Evolutionary conservation across 306 rosid species (phyloP), one percentile per base, ranked within the genome.

Genomic region (Luffa aegyptiaca): DNA sequence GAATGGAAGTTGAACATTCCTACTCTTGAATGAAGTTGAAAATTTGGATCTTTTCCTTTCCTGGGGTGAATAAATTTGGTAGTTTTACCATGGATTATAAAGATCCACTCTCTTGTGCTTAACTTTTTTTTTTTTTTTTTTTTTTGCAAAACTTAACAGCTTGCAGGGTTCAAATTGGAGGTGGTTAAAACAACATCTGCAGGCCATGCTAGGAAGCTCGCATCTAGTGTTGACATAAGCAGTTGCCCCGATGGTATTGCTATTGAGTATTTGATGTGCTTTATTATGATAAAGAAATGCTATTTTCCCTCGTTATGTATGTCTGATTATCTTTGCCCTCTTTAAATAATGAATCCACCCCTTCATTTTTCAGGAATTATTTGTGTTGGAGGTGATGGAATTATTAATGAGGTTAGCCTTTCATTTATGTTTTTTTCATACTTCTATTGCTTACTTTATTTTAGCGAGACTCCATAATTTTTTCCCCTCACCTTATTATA

Each of bases 301-400:
- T 76, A 31, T 77, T 57, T 77, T 26, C 31, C 31, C 75, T 82
- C 46, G 75, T 70, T 81, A 1, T 65, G 39, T 80, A 68, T 83
- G 73, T 64, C 21, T 81, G 21, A 63, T 79, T 80, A 70, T 82
- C 77, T 80, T 80, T 76, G 31, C 81, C 73, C 69, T 83, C 20
- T 85, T 69, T 33, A 44, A 49, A 35, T 52, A 20, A 70, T 35
- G 77, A 69, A 61, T 65, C 39, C 45, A 35, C 44, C 65, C 77
- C 39, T 80, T 74, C 65, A 65, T 77, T 42, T 56, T 81, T 55
- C 93, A 95, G 99, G 99, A 87, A 95, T 95, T 62, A 93, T 95
- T 80, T 95, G 99, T 81, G 97, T 95, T 39, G 99, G 99, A 74
- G 99, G 99, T 74, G 99, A 95, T 88, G 99, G 99, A 79, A 91